Evolutionary conservation across 305 asterid genomes (phyloP).

Genomic region (Fraxinus greggii): DNA sequence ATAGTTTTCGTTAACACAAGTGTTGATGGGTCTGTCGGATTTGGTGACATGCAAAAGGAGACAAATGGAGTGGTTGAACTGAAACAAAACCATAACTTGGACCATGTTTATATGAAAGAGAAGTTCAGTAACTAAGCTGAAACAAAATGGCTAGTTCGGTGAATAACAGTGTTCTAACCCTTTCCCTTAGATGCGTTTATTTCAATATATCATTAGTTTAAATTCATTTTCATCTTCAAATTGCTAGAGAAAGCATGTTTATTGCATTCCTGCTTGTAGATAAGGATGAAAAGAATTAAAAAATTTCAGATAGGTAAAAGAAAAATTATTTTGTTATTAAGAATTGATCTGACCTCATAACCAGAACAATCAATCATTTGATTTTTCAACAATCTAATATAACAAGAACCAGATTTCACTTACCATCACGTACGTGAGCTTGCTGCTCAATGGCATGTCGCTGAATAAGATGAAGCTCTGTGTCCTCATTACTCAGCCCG

Average conservation of each 20-base stretch:
- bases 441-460: too few relatives aligned
- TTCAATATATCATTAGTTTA: too few relatives aligned
- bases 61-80: not conserved
- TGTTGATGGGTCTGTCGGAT: too few relatives aligned
- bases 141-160: not conserved
- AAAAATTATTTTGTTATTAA: too few relatives aligned
- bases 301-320: not conserved
- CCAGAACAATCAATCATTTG: too few relatives aligned
- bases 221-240: not conserved
- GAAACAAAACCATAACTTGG: not conserved
- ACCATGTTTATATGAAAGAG: not conserved
- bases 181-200: not conserved
- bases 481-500: not conserved
- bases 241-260: not conserved
- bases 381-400: too few relatives aligned
- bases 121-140: not conserved
- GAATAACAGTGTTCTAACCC: not conserved
- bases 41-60: not conserved
- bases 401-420: not conserved
- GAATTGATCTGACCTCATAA: too few relatives aligned
- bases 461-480: not conserved
- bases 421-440: not conserved
- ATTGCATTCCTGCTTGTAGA: not conserved
- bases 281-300: not conserved
- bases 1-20: not conserved